Percentiles rank a stretch among this genome's conserved stretches.
These are phyloP conservation scores for Globisporangium iwayamae DNA, from an alignment of 352 stramenopile species.

Conservation along the genomic window DNA sequence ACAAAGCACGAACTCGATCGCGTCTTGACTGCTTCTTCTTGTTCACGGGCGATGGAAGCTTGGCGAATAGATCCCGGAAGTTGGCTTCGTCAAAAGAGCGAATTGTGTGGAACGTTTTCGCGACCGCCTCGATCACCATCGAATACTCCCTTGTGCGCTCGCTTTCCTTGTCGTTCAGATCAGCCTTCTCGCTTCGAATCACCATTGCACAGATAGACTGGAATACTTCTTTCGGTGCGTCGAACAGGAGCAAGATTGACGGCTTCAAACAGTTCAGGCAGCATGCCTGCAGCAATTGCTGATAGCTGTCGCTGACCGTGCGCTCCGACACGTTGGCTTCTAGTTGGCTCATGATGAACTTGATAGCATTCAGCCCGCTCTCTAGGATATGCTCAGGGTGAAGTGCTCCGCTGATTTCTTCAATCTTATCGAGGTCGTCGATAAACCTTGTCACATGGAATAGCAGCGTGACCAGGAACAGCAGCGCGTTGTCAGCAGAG, in stretches of 20 bases:
- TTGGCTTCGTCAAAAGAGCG: conserved; percentile 30
- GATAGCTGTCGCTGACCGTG: conserved; percentile 13
- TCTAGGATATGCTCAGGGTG: conserved; percentile 27
- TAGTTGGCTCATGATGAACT: conserved; percentile 34
- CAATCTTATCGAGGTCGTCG: conserved; percentile 21
- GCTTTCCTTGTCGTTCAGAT: neutral
- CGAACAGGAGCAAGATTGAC: conserved; percentile 52
- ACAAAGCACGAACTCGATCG: conserved; percentile 38
- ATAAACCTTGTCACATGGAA: conserved; percentile 40
- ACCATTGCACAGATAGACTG: conserved; percentile 23
- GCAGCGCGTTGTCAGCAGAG: conserved; percentile 23
- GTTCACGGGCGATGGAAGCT: conserved; percentile 22
- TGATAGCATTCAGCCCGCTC: conserved; percentile 31
- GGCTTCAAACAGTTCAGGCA: conserved; percentile 42
- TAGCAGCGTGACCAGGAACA: conserved; percentile 39
- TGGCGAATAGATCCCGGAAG: conserved; percentile 29
- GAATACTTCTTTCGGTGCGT: conserved; percentile 46
- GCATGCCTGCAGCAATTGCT: conserved; percentile 30
- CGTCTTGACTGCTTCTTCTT: conserved; percentile 50
- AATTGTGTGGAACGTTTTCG: conserved; percentile 31
- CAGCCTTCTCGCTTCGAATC: neutral
- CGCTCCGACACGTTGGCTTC: conserved; percentile 16
- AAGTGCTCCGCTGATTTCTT: conserved; percentile 17
- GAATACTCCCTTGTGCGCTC: neutral
- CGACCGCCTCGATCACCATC: conserved; percentile 31